Evolutionary conservation across 768 basidiomycete genomes (phyloP).

Genomic region (Pleurotus cornucopiae): DNA sequence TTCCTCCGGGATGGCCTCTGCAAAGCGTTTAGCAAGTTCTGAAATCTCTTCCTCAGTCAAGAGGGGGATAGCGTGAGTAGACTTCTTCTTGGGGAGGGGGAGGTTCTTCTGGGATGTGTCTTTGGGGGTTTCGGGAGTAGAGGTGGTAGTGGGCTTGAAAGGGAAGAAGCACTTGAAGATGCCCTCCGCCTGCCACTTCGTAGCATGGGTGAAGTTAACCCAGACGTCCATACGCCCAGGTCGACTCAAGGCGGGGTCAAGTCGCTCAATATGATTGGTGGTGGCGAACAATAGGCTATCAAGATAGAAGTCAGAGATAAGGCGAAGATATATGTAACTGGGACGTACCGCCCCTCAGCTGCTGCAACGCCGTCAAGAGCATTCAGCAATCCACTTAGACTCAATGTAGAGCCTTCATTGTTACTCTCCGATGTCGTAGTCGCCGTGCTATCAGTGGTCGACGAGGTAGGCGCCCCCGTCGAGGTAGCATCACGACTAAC

Average conservation of each 20-base stretch:
- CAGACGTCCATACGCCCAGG: conserved; percentile 92
- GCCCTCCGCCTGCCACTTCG: conserved; percentile 90
- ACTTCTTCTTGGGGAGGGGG: conserved; percentile 63
- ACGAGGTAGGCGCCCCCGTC: conserved; percentile 61
- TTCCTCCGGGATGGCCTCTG: conserved; percentile 79
- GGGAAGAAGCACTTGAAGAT: conserved; percentile 96
- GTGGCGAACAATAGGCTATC: conserved; percentile 81
- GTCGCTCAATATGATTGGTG: conserved; percentile 90
- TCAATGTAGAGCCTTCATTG: conserved; percentile 77
- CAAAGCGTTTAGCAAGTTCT: conserved; percentile 77
- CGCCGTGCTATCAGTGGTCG: conserved; percentile 24
- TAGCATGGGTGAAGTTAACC: conserved; percentile 88
- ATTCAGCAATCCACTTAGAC: conserved; percentile 81
- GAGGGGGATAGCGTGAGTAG: conserved; percentile 57
- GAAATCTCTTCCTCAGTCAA: conserved; percentile 74
- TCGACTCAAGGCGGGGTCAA: conserved; percentile 84
- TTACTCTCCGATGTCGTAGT: conserved; percentile 37
- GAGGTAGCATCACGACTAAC: conserved; percentile 79
- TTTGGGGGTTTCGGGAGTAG: conserved; percentile 17
- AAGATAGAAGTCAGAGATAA: conserved; percentile 11
- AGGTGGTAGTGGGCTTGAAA: conserved; percentile 37
- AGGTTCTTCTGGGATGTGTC: conserved; percentile 65
- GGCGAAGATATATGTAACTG: background rate
- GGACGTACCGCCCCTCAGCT: conserved; percentile 76
- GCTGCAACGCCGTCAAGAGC: conserved; percentile 84